Evolutionary conservation across 2,329 filamentous ascomycete species (phyloP).

Genomic region (Alternaria sp.): DNA sequence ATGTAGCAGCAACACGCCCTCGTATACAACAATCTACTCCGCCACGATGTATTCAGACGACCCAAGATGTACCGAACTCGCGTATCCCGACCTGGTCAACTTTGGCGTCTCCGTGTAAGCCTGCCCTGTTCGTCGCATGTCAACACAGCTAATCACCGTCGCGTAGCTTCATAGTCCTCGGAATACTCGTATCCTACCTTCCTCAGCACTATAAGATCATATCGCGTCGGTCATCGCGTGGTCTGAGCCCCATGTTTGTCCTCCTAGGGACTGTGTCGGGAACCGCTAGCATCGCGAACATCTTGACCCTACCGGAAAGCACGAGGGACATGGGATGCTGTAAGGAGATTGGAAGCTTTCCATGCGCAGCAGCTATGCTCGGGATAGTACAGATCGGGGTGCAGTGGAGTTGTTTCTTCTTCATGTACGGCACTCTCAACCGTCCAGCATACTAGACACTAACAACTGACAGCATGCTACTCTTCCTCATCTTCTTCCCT

Average conservation of each 20-base stretch:
- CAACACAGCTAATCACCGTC: conserved; percentile 18
- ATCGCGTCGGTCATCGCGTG: conserved; percentile 81
- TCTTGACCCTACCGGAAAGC: conserved; percentile 84
- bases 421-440: conserved; percentile 69
- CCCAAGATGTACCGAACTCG: conserved; percentile 57
- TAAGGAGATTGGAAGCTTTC: conserved; percentile 76
- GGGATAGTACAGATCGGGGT: conserved; percentile 90
- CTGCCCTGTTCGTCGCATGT: background rate
- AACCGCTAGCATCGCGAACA: conserved; percentile 89
- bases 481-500: conserved; percentile 92
- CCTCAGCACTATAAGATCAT: conserved; percentile 96
- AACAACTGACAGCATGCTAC: conserved; percentile 68
- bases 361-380: conserved; percentile 84
- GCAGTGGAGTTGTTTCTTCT: conserved; percentile 89
- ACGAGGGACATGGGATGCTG: conserved; percentile 86
- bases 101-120: conserved; percentile 62
- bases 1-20: background rate
- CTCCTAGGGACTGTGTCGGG: conserved; percentile 91
- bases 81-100: conserved; percentile 59
- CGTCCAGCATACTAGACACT: conserved; percentile 3
- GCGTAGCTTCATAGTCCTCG: conserved; percentile 75
- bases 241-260: conserved; percentile 94
- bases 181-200: conserved; percentile 90
- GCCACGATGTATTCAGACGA: conserved; percentile 17
- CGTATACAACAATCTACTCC: background rate